Conservation (phyloP, 495 filamentous ascomycete genomes). For the Trichoderma virens region DNA sequence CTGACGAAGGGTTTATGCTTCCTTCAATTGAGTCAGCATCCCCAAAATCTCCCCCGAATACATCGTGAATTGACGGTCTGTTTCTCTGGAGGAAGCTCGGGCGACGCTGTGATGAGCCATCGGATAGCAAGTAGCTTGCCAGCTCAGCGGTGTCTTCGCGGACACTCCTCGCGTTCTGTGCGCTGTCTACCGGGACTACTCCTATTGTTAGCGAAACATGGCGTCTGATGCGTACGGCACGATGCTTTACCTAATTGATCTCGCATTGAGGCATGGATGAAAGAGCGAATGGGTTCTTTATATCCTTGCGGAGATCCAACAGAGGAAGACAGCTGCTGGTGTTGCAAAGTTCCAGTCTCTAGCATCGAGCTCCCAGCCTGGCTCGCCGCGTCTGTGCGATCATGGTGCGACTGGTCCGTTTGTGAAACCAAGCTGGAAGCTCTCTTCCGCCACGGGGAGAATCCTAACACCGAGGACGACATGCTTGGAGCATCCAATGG, state of each 20-base stretch:
- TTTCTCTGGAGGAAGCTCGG: conserved; percentile 32
- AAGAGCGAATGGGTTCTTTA: conserved; percentile 68
- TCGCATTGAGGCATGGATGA: conserved; percentile 66
- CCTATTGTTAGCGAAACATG: conserved; percentile 17
- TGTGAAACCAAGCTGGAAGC: conserved; percentile 27
- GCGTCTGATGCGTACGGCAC: background rate
- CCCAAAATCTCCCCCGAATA: background rate
- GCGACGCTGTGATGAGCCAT: conserved; percentile 38
- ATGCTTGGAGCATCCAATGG: conserved; percentile 14
- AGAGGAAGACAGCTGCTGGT: conserved; percentile 30
- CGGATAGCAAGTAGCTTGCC: conserved; percentile 75
- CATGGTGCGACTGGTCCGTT: conserved; percentile 10
- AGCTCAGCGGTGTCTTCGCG: conserved; percentile 89
- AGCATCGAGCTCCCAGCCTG: background rate
- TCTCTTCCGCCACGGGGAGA: conserved; percentile 33
- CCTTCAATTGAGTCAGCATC: conserved; percentile 11
- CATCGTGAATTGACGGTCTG: conserved; percentile 2
- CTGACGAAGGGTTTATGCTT: conserved; percentile 15
- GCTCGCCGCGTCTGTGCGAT: background rate
- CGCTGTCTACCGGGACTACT: conserved; percentile 49
- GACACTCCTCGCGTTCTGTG: conserved; percentile 67
- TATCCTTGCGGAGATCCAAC: conserved; percentile 32
- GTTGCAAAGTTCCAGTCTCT: background rate
- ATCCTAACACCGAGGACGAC: conserved; percentile 29
- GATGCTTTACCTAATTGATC: conserved; percentile 49